These are phyloP conservation scores for Pythium aquatile DNA, from an alignment of 352 stramenopile genomes.

Conservation along the genomic window DNA sequence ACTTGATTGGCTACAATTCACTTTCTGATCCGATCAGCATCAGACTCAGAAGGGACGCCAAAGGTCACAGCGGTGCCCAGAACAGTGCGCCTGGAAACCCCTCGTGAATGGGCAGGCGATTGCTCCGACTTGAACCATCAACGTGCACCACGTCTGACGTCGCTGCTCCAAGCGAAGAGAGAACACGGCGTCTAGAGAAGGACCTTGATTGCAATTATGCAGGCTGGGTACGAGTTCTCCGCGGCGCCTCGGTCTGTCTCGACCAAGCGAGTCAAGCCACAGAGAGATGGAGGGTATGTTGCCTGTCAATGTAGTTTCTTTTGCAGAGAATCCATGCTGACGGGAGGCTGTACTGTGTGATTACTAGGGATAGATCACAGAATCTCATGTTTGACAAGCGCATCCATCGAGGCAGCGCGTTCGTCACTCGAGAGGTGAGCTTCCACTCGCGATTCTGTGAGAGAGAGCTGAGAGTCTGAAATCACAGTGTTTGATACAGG, in stretches of 20 bases:
- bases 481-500: constrained; percentile 7
- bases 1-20: constrained; percentile 1
- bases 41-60: neutral
- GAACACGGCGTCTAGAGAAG: neutral
- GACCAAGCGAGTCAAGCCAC: constrained; percentile 65
- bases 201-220: constrained; percentile 25
- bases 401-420: constrained; percentile 94
- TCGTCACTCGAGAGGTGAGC: constrained; percentile 64
- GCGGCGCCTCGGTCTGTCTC: constrained; percentile 65
- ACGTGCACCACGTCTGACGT: neutral
- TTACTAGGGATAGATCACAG: constrained; percentile 47
- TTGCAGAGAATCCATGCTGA: neutral
- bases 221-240: constrained; percentile 70
- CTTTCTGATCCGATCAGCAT: constrained; percentile 10
- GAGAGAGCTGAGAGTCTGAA: too few relatives aligned
- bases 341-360: neutral
- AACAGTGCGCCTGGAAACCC: neutral
- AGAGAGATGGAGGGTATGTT: constrained; percentile 41
- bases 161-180: neutral
- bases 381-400: constrained; percentile 95
- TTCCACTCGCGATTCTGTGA: neutral
- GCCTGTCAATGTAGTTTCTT: neutral
- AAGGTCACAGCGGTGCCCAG: constrained; percentile 3
- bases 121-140: neutral
- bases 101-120: constrained; percentile 3